These are phyloP conservation scores for Lunasporangiospora selenospora DNA, from an alignment of 192 early-diverging fungal genomes.

Conservation along the genomic window DNA sequence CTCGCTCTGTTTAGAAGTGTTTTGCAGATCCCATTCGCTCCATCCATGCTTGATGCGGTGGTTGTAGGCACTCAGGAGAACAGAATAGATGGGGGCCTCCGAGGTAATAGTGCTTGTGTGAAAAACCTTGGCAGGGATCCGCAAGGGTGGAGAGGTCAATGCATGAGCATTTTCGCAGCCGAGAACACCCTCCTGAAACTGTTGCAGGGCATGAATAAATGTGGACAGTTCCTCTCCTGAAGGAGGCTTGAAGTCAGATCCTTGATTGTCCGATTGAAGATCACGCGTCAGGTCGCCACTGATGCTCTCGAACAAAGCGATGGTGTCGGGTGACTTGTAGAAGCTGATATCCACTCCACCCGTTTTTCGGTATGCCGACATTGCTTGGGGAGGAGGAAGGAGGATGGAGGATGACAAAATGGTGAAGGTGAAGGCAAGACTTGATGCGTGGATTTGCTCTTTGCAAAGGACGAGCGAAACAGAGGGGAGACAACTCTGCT, in stretches of 20 bases:
- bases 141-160: conserved; percentile 11
- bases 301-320: conserved; percentile 54
- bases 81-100: conserved; percentile 40
- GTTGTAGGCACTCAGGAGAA: conserved; percentile 53
- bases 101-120: conserved; percentile 31
- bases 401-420: background rate
- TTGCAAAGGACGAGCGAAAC: background rate
- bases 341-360: conserved; percentile 27
- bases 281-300: conserved; percentile 36
- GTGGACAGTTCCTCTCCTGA: conserved; percentile 53
- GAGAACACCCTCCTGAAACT: conserved; percentile 61
- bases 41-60: conserved; percentile 50
- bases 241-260: conserved; percentile 10
- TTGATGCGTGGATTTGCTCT: background rate
- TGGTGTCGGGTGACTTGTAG: conserved; percentile 49
- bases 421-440: too few species aligned
- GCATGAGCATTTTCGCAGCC: conserved; percentile 22
- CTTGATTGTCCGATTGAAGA: conserved; percentile 16
- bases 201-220: conserved; percentile 52
- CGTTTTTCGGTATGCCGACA: conserved; percentile 31
- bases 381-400: background rate
- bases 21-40: conserved; percentile 52
- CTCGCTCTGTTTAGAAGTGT: conserved; percentile 29
- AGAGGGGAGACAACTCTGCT: background rate
- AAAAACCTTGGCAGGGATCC: conserved; percentile 59